Conservation (phyloP, 176 grass and related monocot species). For the Paspalum vaginatum region DNA sequence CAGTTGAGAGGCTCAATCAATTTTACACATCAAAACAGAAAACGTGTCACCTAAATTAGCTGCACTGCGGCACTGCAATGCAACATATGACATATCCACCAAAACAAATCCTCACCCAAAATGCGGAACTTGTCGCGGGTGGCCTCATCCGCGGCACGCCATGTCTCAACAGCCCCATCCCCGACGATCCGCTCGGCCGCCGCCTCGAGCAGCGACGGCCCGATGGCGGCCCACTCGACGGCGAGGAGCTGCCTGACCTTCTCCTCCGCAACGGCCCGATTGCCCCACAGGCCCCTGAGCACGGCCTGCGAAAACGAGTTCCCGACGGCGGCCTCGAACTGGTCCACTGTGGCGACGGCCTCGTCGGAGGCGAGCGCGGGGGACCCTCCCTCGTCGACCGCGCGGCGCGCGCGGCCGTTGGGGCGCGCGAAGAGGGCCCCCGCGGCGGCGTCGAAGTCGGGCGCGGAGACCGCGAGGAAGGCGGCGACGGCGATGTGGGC, state of each 20-base stretch:
- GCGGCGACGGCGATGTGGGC: slow-evolving; percentile 39
- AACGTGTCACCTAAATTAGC: too few relatives aligned
- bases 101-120: slow-evolving; percentile 40
- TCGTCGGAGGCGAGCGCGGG: slow-evolving; percentile 34
- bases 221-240: slow-evolving; percentile 43
- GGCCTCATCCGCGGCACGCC: slow-evolving; percentile 14
- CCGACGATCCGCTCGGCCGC: slow-evolving; percentile 44
- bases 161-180: slow-evolving; percentile 29
- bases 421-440: slow-evolving; percentile 39
- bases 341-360: neutral
- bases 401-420: slow-evolving; percentile 37
- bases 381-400: neutral
- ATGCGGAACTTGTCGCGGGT: slow-evolving; percentile 17
- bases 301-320: slow-evolving; percentile 31
- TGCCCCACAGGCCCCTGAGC: slow-evolving; percentile 22
- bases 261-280: slow-evolving; percentile 32
- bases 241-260: slow-evolving; percentile 43
- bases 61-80: neutral
- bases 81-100: neutral
- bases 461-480: slow-evolving; percentile 29
- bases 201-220: slow-evolving; percentile 39
- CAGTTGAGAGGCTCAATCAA: neutral
- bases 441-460: slow-evolving; percentile 45
- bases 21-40: neutral
- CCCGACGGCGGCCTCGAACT: slow-evolving; percentile 51